Evolutionary conservation across 2,329 filamentous ascomycete species (phyloP).

Genomic region (Pseudogymnoascus sp.): DNA sequence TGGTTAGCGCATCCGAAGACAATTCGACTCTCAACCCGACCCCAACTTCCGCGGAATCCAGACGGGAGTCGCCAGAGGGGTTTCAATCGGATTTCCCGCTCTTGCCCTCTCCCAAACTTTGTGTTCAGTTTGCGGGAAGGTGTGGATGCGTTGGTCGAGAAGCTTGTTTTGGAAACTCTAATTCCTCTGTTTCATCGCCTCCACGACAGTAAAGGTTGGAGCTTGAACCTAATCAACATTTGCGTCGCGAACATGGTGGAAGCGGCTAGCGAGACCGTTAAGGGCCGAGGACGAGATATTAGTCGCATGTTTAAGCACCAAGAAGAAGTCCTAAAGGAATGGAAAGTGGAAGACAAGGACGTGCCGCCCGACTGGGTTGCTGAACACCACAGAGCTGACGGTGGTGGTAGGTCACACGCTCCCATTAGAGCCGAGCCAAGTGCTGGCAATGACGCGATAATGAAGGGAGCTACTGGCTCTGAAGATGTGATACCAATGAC

Average conservation of each 20-base stretch:
- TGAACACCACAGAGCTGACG: background rate
- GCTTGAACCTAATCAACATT: constrained; percentile 76
- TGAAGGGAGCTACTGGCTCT: constrained; percentile 17
- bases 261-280: constrained; percentile 34
- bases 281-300: constrained; percentile 65
- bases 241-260: constrained; percentile 78
- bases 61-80: constrained; percentile 48
- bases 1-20: constrained; percentile 82
- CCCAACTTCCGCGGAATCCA: constrained; percentile 42
- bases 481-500: constrained; percentile 22
- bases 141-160: constrained; percentile 53
- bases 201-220: constrained; percentile 60
- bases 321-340: constrained; percentile 59
- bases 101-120: constrained; percentile 63
- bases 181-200: constrained; percentile 67
- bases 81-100: constrained; percentile 67
- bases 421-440: constrained; percentile 20
- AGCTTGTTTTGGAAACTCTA: constrained; percentile 60
- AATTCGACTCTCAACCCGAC: constrained; percentile 70
- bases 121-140: constrained; percentile 56
- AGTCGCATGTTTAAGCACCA: constrained; percentile 73
- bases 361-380: constrained; percentile 23
- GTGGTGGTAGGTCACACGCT: background rate
- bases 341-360: constrained; percentile 45
- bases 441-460: constrained; percentile 22